A percentile compares a stretch with the other conserved stretches of the same genome.
Conservation (phyloP, 768 basidiomycete genomes). For the Suillus ampliporus region DNA sequence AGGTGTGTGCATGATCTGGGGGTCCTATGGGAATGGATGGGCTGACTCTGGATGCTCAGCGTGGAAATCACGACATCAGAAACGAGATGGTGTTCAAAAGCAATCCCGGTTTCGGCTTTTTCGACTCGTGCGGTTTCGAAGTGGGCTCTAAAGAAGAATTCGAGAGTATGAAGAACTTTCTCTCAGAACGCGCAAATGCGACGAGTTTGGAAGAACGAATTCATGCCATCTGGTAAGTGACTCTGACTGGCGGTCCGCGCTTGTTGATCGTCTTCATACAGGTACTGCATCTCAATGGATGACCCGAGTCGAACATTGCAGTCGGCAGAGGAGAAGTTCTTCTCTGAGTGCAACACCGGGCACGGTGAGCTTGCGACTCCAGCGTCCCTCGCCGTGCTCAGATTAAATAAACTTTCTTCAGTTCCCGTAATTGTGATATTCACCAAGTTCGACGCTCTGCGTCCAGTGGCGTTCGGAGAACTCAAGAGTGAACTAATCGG, state of each 20-base stretch:
- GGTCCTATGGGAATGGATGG: no score
- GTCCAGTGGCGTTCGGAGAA: no score
- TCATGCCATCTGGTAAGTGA: constrained; percentile 9
- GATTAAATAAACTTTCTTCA: background rate
- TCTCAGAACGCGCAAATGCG: background rate
- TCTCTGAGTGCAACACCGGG: background rate
- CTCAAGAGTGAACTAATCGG: no score
- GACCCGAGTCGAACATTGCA: background rate
- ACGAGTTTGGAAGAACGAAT: constrained; percentile 5
- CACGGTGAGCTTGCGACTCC: background rate
- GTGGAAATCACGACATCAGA: no score
- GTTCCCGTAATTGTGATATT: background rate
- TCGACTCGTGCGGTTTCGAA: constrained; percentile 27
- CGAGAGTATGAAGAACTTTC: background rate
- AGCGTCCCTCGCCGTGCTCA: background rate
- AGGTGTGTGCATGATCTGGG: constrained; percentile 20
- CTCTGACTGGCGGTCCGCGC: background rate
- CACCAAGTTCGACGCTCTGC: background rate
- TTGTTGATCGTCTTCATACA: background rate
- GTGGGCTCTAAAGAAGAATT: background rate
- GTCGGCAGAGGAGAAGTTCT: background rate
- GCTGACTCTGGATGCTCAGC: background rate
- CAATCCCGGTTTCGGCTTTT: constrained; percentile 29
- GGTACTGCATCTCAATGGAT: background rate
- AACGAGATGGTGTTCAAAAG: no score